Percentiles rank a stretch among this genome's conserved stretches.
Conservation (phyloP, 1,284 basidiomycete genomes). For the Ceratobasidium sp. region DNA sequence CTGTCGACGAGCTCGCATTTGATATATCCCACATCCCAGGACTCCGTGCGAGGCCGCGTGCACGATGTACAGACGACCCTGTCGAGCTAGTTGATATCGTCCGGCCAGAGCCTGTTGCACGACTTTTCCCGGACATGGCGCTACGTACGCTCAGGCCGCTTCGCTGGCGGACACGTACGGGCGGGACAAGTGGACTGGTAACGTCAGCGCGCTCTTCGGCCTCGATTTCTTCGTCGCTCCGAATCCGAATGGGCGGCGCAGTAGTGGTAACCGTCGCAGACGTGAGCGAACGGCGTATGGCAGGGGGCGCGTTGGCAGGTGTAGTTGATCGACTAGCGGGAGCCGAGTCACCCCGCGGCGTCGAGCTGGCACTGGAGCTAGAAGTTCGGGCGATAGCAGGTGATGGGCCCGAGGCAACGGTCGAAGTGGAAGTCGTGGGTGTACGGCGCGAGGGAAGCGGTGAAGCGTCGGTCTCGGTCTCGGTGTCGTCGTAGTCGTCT, state of each 20-base stretch:
- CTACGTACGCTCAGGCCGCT: slow-evolving; percentile 32
- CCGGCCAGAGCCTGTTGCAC: background rate
- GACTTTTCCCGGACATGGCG: slow-evolving; percentile 13
- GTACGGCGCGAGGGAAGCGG: slow-evolving; percentile 19
- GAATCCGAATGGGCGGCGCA: slow-evolving; percentile 21
- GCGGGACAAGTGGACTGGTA: slow-evolving; percentile 39
- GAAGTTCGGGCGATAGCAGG: slow-evolving; percentile 9
- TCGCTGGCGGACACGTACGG: slow-evolving; percentile 40
- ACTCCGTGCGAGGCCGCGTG: slow-evolving; percentile 38
- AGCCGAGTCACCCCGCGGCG: slow-evolving; percentile 8
- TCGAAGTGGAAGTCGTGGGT: slow-evolving; percentile 25
- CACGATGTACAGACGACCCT: slow-evolving; percentile 17
- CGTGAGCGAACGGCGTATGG: background rate
- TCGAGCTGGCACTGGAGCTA: slow-evolving; percentile 27
- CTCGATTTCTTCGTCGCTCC: slow-evolving; percentile 70
- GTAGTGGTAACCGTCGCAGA: slow-evolving; percentile 1
- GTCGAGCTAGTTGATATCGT: slow-evolving; percentile 43
- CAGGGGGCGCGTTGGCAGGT: slow-evolving; percentile 12
- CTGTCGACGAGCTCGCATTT: slow-evolving; percentile 15
- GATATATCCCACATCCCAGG: slow-evolving; percentile 43
- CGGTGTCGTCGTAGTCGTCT: slow-evolving; percentile 34
- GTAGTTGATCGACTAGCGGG: slow-evolving; percentile 28
- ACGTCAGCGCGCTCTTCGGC: slow-evolving; percentile 65
- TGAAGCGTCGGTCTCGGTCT: slow-evolving; percentile 34
- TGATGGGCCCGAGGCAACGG: background rate